Evolutionary conservation across 441 rosid genomes (phyloP).

Genomic region (Mallotus japonicus): DNA sequence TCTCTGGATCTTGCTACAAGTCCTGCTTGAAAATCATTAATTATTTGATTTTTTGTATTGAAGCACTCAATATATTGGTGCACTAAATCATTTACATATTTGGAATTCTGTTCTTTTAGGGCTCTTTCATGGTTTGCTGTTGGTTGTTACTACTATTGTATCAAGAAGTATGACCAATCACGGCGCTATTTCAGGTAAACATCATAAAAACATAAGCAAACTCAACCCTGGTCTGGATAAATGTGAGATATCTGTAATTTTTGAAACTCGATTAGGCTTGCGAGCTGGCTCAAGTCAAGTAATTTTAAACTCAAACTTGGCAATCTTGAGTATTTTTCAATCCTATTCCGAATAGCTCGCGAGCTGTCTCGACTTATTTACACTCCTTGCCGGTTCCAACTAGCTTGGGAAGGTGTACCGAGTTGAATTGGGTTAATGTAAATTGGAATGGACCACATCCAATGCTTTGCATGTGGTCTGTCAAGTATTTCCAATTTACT

Average conservation of each 20-base stretch:
- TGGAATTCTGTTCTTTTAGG: slow-evolving; percentile 43
- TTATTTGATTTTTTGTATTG: neutral
- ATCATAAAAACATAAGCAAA: slow-evolving; percentile 7
- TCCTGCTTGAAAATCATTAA: neutral
- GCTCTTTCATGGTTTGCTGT: slow-evolving; percentile 98
- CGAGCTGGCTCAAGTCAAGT: no score
- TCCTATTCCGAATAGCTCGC: no score
- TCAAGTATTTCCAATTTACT: neutral
- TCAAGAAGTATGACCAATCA: slow-evolving; percentile 85
- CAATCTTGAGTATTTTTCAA: no score
- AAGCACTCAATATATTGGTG: neutral
- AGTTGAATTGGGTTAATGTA: no score
- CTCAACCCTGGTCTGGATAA: slow-evolving; percentile 8
- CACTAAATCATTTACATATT: slow-evolving; percentile 10
- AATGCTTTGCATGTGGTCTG: no score
- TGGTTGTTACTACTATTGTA: slow-evolving; percentile 94
- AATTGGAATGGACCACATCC: no score
- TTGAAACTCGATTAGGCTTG: no score
- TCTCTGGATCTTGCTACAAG: neutral
- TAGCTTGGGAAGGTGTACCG: no score
- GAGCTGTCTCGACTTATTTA: no score
- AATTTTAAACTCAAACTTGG: no score
- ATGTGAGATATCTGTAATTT: neutral
- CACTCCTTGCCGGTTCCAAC: no score
- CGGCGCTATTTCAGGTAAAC: slow-evolving; percentile 81